phyloP scores from a whole-genome alignment of 75 land plant species.

The Gnetum montanum region DNA sequence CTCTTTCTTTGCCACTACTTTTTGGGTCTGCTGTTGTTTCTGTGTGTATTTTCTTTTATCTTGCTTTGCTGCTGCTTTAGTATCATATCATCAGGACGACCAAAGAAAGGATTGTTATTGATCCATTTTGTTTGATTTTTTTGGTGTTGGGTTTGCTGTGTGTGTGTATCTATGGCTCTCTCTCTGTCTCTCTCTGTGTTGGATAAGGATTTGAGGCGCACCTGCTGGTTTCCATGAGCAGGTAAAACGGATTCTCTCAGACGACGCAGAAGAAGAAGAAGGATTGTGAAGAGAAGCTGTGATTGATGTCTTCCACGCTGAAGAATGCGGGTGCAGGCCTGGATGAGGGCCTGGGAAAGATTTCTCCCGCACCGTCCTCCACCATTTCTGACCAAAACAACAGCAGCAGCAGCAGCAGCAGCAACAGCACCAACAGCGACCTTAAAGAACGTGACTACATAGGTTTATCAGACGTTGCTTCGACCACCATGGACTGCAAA shows the following conservation, averaged over 20 bases:
- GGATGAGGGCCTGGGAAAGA: slow-evolving; percentile 14
- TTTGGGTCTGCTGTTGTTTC: no score
- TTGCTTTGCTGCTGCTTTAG: no score
- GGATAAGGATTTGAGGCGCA: not conserved
- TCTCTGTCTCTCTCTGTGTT: no score
- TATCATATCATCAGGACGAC: no score
- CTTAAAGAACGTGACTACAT: slow-evolving; percentile 41
- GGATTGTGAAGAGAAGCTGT: not conserved
- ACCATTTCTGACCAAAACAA: not conserved
- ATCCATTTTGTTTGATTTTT: no score
- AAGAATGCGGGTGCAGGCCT: not conserved
- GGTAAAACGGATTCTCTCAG: no score
- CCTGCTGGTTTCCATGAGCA: not conserved
- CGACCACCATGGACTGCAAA: slow-evolving; percentile 9
- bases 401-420: slow-evolving; percentile 2
- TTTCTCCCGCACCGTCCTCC: slow-evolving; percentile 11
- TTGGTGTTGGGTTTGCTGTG: no score
- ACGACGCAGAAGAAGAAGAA: not conserved
- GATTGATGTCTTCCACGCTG: not conserved
- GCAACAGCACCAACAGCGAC: no score
- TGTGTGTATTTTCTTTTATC: no score
- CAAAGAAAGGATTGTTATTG: no score
- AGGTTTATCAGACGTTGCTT: slow-evolving; percentile 36
- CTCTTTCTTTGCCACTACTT: no score
- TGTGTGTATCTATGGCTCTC: no score